phyloP scores from a whole-genome alignment of 2,329 filamentous ascomycete genomes.

The Aspergillus sp. region DNA sequence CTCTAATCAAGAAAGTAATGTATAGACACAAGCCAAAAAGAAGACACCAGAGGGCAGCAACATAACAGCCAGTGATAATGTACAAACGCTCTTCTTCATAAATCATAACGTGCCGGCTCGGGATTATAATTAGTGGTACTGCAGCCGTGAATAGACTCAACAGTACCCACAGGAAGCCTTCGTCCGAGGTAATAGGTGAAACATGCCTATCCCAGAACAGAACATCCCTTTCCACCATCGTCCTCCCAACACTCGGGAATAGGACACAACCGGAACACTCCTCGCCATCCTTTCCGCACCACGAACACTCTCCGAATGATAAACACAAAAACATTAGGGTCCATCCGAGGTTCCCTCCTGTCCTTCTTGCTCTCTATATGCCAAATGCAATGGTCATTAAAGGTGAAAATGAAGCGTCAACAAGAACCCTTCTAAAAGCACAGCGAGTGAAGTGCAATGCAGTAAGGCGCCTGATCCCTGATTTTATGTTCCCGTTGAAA shows the following conservation, averaged over 20 bases:
- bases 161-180: not conserved
- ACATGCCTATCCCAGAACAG: too few species aligned
- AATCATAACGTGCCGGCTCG: constrained; percentile 10
- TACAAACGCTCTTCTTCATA: constrained; percentile 10
- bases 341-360: not conserved
- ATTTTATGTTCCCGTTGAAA: constrained; percentile 24
- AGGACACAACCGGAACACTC: too few species aligned
- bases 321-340: constrained; percentile 1
- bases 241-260: too few species aligned
- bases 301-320: not conserved
- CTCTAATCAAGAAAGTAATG: not conserved
- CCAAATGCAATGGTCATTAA: constrained; percentile 31
- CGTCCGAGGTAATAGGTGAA: not conserved
- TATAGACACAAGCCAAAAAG: constrained; percentile 11
- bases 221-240: too few species aligned
- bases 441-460: constrained; percentile 38
- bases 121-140: constrained; percentile 7
- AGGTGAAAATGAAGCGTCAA: constrained; percentile 15
- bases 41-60: constrained; percentile 1
- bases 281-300: too few species aligned
- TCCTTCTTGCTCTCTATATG: constrained; percentile 27
- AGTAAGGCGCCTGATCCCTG: constrained; percentile 26
- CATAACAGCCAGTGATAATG: constrained; percentile 3
- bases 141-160: constrained; percentile 3
- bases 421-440: constrained; percentile 31